A percentile compares a stretch with the other conserved stretches of the same genome.
Conservation (phyloP, 257 asterid genomes). For the Anisodus acutangulus region DNA sequence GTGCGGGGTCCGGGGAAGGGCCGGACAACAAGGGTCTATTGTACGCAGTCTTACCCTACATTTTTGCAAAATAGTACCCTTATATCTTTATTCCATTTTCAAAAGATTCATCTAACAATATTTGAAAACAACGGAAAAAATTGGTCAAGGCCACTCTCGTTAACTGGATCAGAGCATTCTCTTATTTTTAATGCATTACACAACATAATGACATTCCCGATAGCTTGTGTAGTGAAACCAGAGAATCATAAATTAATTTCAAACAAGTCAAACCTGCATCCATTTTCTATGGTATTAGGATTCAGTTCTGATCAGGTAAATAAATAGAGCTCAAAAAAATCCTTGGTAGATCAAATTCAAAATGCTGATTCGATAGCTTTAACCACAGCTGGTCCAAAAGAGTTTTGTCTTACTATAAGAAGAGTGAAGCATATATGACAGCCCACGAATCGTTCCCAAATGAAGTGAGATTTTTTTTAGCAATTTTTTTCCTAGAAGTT, state of each 20-base stretch:
- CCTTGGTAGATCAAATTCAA: background rate
- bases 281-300: background rate
- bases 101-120: background rate
- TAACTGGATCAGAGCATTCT: background rate
- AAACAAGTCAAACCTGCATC: background rate
- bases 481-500: background rate
- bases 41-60: no score
- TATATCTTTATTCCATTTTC: background rate
- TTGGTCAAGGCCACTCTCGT: no score
- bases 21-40: no score
- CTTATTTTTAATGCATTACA: no score
- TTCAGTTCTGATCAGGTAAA: background rate
- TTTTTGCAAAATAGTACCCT: no score
- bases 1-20: no score
- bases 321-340: background rate
- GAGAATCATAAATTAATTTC: background rate
- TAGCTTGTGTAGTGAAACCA: background rate
- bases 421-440: background rate
- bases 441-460: background rate
- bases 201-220: background rate
- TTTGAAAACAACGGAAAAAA: background rate
- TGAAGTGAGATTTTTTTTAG: background rate
- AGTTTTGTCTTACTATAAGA: background rate
- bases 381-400: background rate
- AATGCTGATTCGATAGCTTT: background rate